Evolutionary conservation across 2,329 filamentous ascomycete species (phyloP), one percentile per base, ranked within the genome.

Genomic region (Malbranchea cinnamomea): DNA sequence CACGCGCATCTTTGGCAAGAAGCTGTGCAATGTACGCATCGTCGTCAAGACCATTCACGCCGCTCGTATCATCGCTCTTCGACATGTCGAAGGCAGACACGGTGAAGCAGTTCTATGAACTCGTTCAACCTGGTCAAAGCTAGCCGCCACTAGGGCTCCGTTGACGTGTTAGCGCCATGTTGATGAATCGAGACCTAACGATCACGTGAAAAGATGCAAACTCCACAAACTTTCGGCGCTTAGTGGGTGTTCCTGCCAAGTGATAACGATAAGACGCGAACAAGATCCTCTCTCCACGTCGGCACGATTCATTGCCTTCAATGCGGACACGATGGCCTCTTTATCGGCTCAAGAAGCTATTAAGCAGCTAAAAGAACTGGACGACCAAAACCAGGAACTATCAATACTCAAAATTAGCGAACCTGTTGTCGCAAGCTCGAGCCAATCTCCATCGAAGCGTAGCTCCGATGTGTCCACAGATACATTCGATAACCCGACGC

Each of bases 11-110:
- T 41, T 78, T 71, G 29, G 74, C 71, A 20, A 95, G 64, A n/a
- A 93, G 60, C 27, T 68, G 67, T 10, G 82, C 82, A 38, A 93
- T 74, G 46, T 84, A 83, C 30, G 82, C 78, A 48, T 91, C 81
- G 14, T 59, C 48, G 34, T 61, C 54, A 30, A 31, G 28, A 33
- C 26, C 22, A n/a, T 29, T 18, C 7, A 26, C 14, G 26, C 24
- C 8, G 14, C 14, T 20, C 10, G 9, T 14, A 6, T 14, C 21
- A n/a, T 26, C 32, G 11, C n/a, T n/a, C 8, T 20, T 16, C 16
- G 34, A 26, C 37, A 39, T 41, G 13, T 20, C 27, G 15, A 2
- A 4, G 4, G 24, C 23, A 26, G 12, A 22, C 20, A 11, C 20
- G 7, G 20, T 7, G 7, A 22, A 22, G n/a, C 11, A 22, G 20